phyloP scores from a whole-genome alignment of 805 yeast genomes.

The Hanseniaspora mollemarum region DNA sequence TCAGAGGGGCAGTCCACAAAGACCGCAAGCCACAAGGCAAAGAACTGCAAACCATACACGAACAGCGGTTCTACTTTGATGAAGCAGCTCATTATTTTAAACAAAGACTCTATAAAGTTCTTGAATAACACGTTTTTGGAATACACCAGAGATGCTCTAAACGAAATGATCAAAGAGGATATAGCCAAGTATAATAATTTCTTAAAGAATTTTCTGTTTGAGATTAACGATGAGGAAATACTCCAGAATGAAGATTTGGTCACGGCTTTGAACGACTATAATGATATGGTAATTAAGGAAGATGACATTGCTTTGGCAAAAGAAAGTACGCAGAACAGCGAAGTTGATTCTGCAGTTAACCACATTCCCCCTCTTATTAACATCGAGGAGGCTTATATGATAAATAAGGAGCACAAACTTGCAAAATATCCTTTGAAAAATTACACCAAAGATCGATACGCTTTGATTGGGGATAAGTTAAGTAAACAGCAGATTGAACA shows the following conservation, averaged over 20 bases:
- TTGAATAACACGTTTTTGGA: slow-evolving; percentile 11
- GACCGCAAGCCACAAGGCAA: neutral
- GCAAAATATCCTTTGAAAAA: slow-evolving; percentile 8
- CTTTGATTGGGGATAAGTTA: slow-evolving; percentile 5
- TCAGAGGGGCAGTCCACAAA: no score
- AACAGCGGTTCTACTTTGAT: no score
- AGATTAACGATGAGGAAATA: neutral
- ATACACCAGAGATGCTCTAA: slow-evolving; percentile 4
- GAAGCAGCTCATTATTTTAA: slow-evolving; percentile 10
- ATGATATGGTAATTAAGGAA: neutral
- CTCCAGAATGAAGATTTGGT: neutral
- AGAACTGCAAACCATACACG: neutral
- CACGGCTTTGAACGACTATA: neutral
- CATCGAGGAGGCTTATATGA: slow-evolving; percentile 10
- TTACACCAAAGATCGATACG: slow-evolving; percentile 9
- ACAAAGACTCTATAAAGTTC: slow-evolving; percentile 2
- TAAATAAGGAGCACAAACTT: slow-evolving; percentile 8
- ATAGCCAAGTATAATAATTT: slow-evolving; percentile 4
- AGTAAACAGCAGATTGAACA: slow-evolving; percentile 7
- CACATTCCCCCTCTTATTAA: slow-evolving; percentile 3
- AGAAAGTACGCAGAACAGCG: neutral
- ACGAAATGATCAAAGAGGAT: slow-evolving; percentile 10
- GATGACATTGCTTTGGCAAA: neutral
- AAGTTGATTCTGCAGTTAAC: neutral
- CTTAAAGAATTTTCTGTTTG: slow-evolving; percentile 5